These are phyloP conservation scores for Petunia secreta DNA, from an alignment of 257 asterid species.

Conservation along the genomic window DNA sequence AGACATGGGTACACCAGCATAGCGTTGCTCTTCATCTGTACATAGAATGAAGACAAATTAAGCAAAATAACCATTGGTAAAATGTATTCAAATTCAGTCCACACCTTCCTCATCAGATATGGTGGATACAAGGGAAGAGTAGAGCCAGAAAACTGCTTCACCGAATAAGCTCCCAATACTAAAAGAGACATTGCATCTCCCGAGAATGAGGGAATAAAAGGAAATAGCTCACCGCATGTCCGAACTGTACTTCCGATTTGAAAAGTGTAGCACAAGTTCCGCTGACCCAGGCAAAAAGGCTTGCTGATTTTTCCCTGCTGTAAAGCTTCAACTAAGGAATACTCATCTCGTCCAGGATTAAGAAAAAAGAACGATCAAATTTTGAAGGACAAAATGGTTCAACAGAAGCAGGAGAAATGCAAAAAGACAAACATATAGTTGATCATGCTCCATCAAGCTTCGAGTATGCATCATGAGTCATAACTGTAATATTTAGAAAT, in stretches of 20 bases:
- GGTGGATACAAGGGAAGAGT: conserved; percentile 52
- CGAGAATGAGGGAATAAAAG: conserved; percentile 13
- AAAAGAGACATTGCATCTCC: background rate
- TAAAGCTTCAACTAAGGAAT: conserved; percentile 96
- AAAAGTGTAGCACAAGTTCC: conserved; percentile 98
- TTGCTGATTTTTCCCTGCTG: conserved; percentile 91
- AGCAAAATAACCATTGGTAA: conserved; percentile 9
- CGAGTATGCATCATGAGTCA: background rate
- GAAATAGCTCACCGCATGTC: conserved; percentile 88
- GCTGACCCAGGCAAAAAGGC: conserved; percentile 99
- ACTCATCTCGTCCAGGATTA: conserved; percentile 66
- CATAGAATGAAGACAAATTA: conserved; percentile 24
- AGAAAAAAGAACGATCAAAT: background rate
- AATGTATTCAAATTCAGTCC: conserved; percentile 7
- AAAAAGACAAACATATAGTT: background rate
- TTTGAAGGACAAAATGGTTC: background rate
- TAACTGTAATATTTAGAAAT: background rate
- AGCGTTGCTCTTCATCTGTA: conserved; percentile 96
- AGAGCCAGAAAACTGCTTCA: too few relatives aligned
- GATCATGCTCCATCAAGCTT: background rate
- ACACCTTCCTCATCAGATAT: conserved; percentile 98
- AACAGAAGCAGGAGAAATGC: too few relatives aligned
- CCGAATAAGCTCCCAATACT: background rate
- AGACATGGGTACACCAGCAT: conserved; percentile 97
- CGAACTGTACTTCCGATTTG: conserved; percentile 99